A percentile compares a stretch with the other conserved stretches of the same genome.
These are phyloP conservation scores for Cryptomeria japonica DNA, from an alignment of 75 land plant genomes.

Conservation along the genomic window DNA sequence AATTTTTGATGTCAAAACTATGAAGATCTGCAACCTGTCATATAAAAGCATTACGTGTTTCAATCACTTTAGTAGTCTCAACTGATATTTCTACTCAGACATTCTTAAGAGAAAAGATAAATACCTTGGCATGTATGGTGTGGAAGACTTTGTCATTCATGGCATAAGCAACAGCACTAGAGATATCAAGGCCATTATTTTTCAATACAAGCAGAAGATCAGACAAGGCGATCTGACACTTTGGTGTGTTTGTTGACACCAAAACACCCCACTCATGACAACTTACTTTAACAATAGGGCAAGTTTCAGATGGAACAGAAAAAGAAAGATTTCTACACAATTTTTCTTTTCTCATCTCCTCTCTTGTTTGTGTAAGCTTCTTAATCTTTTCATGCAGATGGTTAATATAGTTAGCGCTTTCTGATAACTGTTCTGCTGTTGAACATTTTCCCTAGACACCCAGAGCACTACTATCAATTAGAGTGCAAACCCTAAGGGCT, in stretches of 20 bases:
- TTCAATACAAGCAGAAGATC: neutral
- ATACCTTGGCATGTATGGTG: neutral
- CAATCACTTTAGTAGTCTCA: too few relatives aligned
- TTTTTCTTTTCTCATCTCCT: neutral
- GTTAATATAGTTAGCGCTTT: too few relatives aligned
- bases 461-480: too few relatives aligned
- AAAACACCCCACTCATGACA: neutral
- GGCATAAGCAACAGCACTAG: neutral
- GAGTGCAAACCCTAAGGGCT: neutral
- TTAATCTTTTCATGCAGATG: neutral
- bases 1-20: too few relatives aligned
- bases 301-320: neutral
- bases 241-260: neutral
- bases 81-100: too few relatives aligned
- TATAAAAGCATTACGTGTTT: neutral
- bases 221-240: neutral
- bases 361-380: neutral
- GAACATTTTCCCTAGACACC: neutral
- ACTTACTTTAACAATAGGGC: neutral
- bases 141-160: neutral
- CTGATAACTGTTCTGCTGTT: neutral
- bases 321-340: too few relatives aligned
- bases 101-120: too few relatives aligned
- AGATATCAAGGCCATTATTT: neutral
- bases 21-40: neutral